These are phyloP conservation scores for Kurtzmaniella natalensis DNA, from an alignment of 1,139 yeast genomes.

Conservation along the genomic window DNA sequence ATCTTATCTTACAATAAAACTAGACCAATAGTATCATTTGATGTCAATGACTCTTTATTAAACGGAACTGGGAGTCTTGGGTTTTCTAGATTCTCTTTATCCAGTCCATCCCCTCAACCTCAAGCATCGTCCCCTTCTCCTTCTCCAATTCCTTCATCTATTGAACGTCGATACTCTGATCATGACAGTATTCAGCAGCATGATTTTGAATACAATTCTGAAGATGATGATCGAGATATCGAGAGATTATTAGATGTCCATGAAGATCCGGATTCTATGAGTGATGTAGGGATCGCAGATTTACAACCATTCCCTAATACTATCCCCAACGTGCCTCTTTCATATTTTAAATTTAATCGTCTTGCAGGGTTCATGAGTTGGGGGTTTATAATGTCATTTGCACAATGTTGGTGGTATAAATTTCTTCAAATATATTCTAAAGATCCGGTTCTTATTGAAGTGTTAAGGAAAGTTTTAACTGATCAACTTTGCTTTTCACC, in stretches of 20 bases:
- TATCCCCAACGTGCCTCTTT: slow-evolving; percentile 16
- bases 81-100: background rate
- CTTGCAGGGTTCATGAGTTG: slow-evolving; percentile 79
- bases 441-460: slow-evolving; percentile 80
- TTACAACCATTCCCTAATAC: slow-evolving; percentile 7
- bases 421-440: slow-evolving; percentile 76
- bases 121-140: background rate
- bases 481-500: slow-evolving; percentile 93
- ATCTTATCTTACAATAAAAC: slow-evolving; percentile 34
- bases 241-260: slow-evolving; percentile 35
- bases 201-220: slow-evolving; percentile 12
- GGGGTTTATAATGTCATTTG: slow-evolving; percentile 81
- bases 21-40: slow-evolving; percentile 21
- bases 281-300: slow-evolving; percentile 6
- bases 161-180: background rate
- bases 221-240: slow-evolving; percentile 26
- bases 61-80: slow-evolving; percentile 9
- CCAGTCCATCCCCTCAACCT: background rate
- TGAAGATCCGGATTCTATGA: slow-evolving; percentile 18
- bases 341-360: slow-evolving; percentile 61
- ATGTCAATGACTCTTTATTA: slow-evolving; percentile 13
- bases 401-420: slow-evolving; percentile 87
- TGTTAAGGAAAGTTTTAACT: slow-evolving; percentile 77
- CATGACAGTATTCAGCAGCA: too few relatives aligned
- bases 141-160: background rate